Evolutionary conservation across 2,329 filamentous ascomycete species (phyloP).

Genomic region (Epichloe coenophiala): DNA sequence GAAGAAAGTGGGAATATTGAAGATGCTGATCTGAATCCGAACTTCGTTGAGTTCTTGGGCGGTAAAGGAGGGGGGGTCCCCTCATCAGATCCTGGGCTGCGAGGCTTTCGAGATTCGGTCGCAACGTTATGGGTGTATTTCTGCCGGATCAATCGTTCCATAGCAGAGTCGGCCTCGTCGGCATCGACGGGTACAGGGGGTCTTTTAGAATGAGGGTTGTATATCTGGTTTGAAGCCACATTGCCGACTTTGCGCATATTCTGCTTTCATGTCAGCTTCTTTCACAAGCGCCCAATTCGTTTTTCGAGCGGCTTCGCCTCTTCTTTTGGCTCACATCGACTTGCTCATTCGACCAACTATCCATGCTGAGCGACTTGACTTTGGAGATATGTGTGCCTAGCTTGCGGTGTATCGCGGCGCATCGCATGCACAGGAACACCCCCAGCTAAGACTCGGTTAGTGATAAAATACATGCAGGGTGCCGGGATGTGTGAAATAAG

Average conservation of each 20-base stretch:
- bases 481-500: not conserved
- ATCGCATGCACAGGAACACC: conserved; percentile 95
- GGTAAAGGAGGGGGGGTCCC: conserved; percentile 49
- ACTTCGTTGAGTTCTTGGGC: conserved; percentile 50
- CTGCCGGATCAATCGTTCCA: conserved; percentile 89
- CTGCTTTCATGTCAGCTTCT: conserved; percentile 28
- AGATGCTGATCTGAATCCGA: conserved; percentile 45
- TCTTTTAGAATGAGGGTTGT: conserved; percentile 74
- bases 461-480: not conserved
- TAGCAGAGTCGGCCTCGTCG: conserved; percentile 84
- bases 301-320: not conserved
- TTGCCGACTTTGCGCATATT: conserved; percentile 94
- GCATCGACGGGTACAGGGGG: conserved; percentile 77
- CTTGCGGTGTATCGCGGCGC: conserved; percentile 88
- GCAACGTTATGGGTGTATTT: conserved; percentile 63
- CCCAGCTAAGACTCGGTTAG: conserved; percentile 50
- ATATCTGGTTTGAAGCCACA: conserved; percentile 68
- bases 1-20: conserved; percentile 54
- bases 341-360: conserved; percentile 91
- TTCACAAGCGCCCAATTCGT: not conserved
- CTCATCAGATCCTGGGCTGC: conserved; percentile 41
- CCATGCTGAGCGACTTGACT: conserved; percentile 97
- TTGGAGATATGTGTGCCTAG: conserved; percentile 96
- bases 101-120: conserved; percentile 24
- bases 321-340: conserved; percentile 58